Base-by-base conservation (phyloP, 164 flowering plant species). In the Chimonanthus salicifolius region DNA sequence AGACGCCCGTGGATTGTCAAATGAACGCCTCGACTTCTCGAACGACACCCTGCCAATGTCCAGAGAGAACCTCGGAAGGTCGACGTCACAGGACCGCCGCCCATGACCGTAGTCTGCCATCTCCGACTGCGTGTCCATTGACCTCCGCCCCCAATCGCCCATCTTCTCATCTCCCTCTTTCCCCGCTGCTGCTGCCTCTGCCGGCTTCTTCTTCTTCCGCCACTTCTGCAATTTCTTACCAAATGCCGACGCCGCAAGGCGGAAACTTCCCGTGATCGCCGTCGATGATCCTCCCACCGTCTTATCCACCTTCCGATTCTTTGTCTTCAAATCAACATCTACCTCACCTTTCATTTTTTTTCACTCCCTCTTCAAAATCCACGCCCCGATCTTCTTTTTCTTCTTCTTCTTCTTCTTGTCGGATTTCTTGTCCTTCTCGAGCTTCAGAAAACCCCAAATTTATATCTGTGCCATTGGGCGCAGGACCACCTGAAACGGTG, bases 261-360 rank as follows among this genome's bases (percentile, higher is more conserved):
- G 86, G 74, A 90, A 88, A 64, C 86, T 86, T 3, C 97, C 97
- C 0, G 91, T 87, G 46, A 87, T 82, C 20, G 83, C 64, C 54
- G 64, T 49, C 3, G 71, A 2, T 33, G 33, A 33, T 33, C 33
- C 33, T 33, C 33, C 33, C 33, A 33, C 33, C 5, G 84, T 81
- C 48, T 71, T 71, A 44, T 66, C 70, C 20, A 58, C 85, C 0
- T 80, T 62, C 44, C 80, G 58, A 77, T 87, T 88, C 84, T 87
- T 90, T 33, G 33, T 33, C 43, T 64, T 72, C 62, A 81, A 81
- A 77, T 95, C 97, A 43, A 87, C 90, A 83, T 95, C 92, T 71
- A 95, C 90, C 73, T 88, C 90, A 75, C 90, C 99, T 77, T 95
- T 93, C 90, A 93, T 94, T 3, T 92, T 85, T n/a, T 85, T 85